A percentile compares a stretch with the other conserved stretches of the same genome.
phyloP scores from a whole-genome alignment of 2,329 filamentous ascomycete species.

The Cryphonectria naterciae region DNA sequence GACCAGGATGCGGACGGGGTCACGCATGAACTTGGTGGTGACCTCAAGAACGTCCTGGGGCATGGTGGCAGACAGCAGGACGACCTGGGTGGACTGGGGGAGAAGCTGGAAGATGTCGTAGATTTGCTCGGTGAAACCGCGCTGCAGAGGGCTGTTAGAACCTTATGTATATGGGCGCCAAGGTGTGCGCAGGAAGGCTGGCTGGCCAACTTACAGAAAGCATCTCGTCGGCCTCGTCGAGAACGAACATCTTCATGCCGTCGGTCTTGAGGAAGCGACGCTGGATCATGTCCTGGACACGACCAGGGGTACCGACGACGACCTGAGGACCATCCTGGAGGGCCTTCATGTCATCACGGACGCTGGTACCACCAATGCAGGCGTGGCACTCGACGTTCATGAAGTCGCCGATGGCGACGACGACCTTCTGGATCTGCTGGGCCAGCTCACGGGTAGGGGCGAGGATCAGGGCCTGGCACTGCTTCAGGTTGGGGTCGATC shows the following conservation, averaged over 20 bases:
- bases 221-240: slow-evolving; percentile 65
- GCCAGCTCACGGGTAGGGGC: slow-evolving; percentile 96
- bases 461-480: slow-evolving; percentile 92
- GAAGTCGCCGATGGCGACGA: slow-evolving; percentile 99
- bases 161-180: background rate
- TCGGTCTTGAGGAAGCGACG: slow-evolving; percentile 60
- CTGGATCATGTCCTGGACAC: slow-evolving; percentile 73
- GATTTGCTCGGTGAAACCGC: slow-evolving; percentile 97
- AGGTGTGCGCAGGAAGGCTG: background rate
- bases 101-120: slow-evolving; percentile 99
- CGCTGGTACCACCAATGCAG: slow-evolving; percentile 97
- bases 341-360: slow-evolving; percentile 96
- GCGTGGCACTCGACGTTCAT: slow-evolving; percentile 99
- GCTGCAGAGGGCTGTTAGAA: slow-evolving; percentile 64
- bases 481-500: slow-evolving; percentile 89
- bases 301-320: slow-evolving; percentile 94
- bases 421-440: slow-evolving; percentile 96
- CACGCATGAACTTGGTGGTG: slow-evolving; percentile 99
- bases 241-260: slow-evolving; percentile 67
- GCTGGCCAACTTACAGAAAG: slow-evolving; percentile 68
- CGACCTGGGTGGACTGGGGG: slow-evolving; percentile 95
- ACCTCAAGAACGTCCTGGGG: slow-evolving; percentile 98
- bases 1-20: slow-evolving; percentile 92
- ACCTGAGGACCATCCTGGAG: slow-evolving; percentile 98
- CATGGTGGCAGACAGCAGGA: slow-evolving; percentile 93